Evolutionary conservation across 2,329 filamentous ascomycete species (phyloP), one percentile per base, ranked within the genome.

Genomic region (Zymoseptoria passerinii): DNA sequence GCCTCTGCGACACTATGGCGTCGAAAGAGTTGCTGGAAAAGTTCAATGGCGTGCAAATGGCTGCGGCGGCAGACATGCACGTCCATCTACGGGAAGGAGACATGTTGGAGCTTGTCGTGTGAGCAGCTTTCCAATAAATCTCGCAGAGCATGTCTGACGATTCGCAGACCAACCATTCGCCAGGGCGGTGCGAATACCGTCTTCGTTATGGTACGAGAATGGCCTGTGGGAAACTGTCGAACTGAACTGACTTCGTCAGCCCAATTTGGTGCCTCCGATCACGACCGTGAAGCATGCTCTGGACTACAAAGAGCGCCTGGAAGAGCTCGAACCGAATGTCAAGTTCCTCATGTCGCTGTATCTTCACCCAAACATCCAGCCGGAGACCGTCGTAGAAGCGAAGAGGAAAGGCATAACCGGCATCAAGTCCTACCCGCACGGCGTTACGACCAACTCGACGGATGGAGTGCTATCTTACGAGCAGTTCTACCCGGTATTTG

Each of bases 401-500:
- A 86, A 87, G 62, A 78, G 80, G 56, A 83, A 85, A 2, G 90
- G 90, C 6, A 83, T 95, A 66, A 78, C 77, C 23, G 87, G 87
- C 29, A 83, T 91, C 53, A 91, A 91, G 74, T 81, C 85, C 52
- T 90, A 91, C 66, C 78, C 78, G 4, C 77, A 77, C 19, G 78
- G 77, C 40, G 80, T 82, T 44, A 83, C 81, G 3, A 83, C 81
- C 54, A 84, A 86, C 68, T 84, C 81, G 3, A 78, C 78, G 40
- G 83, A 82, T 27, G 89, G 89, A 10, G 88, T 92, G 23, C 77
- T 87, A 16, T 82, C 84, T 58, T 83, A 89, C 68, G 83, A 85
- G 60, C 75, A 80, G 29, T 92, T 90, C 75, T 88, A 88, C 70
- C 83, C 84, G 6, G 88, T 92, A 13, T 95, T 97, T 70, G 82